Conservation (phyloP, 192 early-diverging fungal species). For the Piromyces finnis region DNA sequence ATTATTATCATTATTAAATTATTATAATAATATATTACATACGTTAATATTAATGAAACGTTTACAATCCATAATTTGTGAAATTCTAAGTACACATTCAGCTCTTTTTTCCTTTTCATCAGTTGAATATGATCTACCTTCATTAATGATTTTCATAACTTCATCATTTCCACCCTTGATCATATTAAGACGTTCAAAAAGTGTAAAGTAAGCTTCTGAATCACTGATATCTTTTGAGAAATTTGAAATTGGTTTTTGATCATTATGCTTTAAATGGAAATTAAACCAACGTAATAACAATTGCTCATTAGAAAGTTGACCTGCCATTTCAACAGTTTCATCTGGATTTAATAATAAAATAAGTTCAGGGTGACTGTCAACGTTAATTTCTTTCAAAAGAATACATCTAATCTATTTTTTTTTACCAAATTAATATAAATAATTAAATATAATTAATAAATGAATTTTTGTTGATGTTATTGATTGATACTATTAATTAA, state of each 20-base stretch:
- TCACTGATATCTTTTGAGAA: neutral
- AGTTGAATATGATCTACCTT: neutral
- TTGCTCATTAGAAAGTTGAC: slow-evolving; percentile 77
- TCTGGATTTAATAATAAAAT: slow-evolving; percentile 84
- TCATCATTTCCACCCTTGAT: neutral
- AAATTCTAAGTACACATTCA: neutral
- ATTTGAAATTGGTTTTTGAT: slow-evolving; percentile 1
- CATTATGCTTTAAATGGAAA: slow-evolving; percentile 89
- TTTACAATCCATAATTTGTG: neutral
- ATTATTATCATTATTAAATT: too few species aligned
- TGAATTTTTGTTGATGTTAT: too few species aligned
- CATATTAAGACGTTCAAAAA: neutral
- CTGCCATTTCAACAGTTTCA: slow-evolving; percentile 85
- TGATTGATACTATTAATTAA: too few species aligned
- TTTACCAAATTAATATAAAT: too few species aligned
- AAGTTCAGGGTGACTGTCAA: slow-evolving; percentile 94
- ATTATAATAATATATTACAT: neutral
- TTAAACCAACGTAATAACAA: slow-evolving; percentile 99
- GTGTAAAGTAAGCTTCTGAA: neutral
- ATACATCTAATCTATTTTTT: neutral
- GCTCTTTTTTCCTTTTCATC: neutral
- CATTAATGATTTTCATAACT: neutral
- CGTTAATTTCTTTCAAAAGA: slow-evolving; percentile 55
- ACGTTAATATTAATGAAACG: neutral
- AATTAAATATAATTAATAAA: too few species aligned